Evolutionary conservation across 768 basidiomycete species (phyloP).

Genomic region (Cubamyces sp.): DNA sequence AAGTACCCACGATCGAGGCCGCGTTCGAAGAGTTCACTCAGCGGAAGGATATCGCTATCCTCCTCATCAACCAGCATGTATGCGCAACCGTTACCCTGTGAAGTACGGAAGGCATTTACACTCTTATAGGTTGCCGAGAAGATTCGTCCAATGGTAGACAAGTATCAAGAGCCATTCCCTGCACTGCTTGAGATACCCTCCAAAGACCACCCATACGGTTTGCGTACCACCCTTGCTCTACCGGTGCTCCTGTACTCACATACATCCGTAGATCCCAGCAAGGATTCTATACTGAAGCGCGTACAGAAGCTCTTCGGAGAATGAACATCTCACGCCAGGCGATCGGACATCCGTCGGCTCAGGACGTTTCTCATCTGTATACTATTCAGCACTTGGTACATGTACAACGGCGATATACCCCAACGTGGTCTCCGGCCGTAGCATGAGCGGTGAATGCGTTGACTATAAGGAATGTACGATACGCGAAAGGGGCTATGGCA

Average conservation of each 20-base stretch:
- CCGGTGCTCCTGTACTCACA: slow-evolving; percentile 27
- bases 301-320: slow-evolving; percentile 98
- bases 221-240: not conserved
- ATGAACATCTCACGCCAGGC: slow-evolving; percentile 40
- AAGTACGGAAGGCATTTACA: not conserved
- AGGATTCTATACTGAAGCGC: slow-evolving; percentile 94
- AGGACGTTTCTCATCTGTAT: slow-evolving; percentile 20
- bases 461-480: not conserved
- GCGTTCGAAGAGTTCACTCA: slow-evolving; percentile 95
- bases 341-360: not conserved
- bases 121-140: slow-evolving; percentile 86
- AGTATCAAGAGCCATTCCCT: slow-evolving; percentile 95
- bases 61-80: slow-evolving; percentile 98
- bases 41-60: slow-evolving; percentile 92
- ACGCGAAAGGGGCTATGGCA: not conserved
- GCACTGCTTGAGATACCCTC: slow-evolving; percentile 97
- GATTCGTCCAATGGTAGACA: slow-evolving; percentile 93
- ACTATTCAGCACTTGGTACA: slow-evolving; percentile 17
- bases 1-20: slow-evolving; percentile 85
- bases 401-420: slow-evolving; percentile 23
- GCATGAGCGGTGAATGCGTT: slow-evolving; percentile 15
- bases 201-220: slow-evolving; percentile 96
- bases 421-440: not conserved
- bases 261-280: slow-evolving; percentile 74
- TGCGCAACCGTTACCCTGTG: slow-evolving; percentile 34